These are phyloP conservation scores for Coleophoma cylindrospora DNA, from an alignment of 2,329 filamentous ascomycete species.

Conservation along the genomic window DNA sequence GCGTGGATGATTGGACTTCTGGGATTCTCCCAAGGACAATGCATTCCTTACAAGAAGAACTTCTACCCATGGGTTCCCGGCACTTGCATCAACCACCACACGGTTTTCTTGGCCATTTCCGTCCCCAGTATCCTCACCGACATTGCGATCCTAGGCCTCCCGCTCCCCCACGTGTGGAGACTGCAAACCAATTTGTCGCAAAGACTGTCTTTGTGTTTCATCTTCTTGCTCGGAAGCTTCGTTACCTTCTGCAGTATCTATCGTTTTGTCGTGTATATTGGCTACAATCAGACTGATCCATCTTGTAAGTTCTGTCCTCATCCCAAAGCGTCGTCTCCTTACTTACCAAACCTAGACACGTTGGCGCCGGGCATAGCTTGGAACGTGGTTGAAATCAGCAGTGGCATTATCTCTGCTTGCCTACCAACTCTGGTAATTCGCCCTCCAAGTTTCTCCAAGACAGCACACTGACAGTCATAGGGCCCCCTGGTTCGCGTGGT, in stretches of 20 bases:
- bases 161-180: slow-evolving; percentile 24
- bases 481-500: background rate
- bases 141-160: slow-evolving; percentile 27
- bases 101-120: slow-evolving; percentile 35
- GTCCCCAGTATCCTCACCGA: slow-evolving; percentile 34
- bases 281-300: background rate
- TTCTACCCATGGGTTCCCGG: background rate
- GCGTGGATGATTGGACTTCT: slow-evolving; percentile 5
- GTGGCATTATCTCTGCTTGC: slow-evolving; percentile 1
- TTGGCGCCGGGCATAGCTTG: background rate
- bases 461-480: no score
- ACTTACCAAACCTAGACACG: background rate
- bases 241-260: background rate
- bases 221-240: slow-evolving; percentile 3
- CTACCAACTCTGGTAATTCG: background rate
- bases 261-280: slow-evolving; percentile 1
- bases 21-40: background rate
- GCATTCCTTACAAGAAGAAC: background rate
- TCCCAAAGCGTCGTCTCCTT: no score
- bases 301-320: background rate
- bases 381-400: background rate
- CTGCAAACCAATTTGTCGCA: slow-evolving; percentile 13
- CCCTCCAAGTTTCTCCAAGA: no score
- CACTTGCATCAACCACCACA: slow-evolving; percentile 31
- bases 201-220: slow-evolving; percentile 5